These are phyloP conservation scores for Pyrenochaeta sp. DNA, from an alignment of 2,329 filamentous ascomycete genomes.

Conservation along the genomic window DNA sequence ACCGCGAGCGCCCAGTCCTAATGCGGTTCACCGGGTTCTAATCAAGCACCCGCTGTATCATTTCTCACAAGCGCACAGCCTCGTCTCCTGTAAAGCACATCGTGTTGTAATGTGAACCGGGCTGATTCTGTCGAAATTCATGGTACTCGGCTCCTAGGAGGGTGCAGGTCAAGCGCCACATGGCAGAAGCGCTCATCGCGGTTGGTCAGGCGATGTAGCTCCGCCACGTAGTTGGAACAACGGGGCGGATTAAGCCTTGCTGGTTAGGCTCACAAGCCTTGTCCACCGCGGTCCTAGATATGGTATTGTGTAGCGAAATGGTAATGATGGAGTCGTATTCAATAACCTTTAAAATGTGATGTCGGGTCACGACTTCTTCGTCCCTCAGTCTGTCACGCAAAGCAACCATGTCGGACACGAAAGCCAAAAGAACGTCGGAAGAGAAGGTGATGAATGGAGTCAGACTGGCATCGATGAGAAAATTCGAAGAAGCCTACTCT, in stretches of 20 bases:
- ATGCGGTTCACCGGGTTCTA: too few species aligned
- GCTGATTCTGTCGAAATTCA: neutral
- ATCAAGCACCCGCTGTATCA: too few species aligned
- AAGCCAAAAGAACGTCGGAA: constrained; percentile 4
- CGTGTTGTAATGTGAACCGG: neutral
- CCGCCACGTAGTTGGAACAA: neutral
- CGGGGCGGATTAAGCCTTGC: constrained; percentile 1
- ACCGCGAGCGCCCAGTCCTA: too few species aligned
- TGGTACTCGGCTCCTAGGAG: neutral
- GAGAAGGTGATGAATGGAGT: constrained; percentile 12
- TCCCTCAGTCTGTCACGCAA: neutral
- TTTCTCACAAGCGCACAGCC: neutral
- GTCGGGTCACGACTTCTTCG: neutral
- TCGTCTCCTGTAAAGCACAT: neutral
- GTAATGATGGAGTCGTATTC: neutral
- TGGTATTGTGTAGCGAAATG: constrained; percentile 4
- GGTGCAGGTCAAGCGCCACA: neutral
- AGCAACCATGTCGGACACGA: constrained; percentile 7
- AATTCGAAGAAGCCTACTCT: constrained; percentile 6
- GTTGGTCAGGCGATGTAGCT: neutral
- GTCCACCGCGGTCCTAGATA: constrained; percentile 10
- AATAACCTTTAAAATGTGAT: neutral
- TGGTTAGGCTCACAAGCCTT: constrained; percentile 3
- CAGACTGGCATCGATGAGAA: constrained; percentile 10
- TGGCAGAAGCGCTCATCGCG: neutral